Evolutionary conservation across 2,329 filamentous ascomycete species (phyloP).

Genomic region (Xylariales sp.): DNA sequence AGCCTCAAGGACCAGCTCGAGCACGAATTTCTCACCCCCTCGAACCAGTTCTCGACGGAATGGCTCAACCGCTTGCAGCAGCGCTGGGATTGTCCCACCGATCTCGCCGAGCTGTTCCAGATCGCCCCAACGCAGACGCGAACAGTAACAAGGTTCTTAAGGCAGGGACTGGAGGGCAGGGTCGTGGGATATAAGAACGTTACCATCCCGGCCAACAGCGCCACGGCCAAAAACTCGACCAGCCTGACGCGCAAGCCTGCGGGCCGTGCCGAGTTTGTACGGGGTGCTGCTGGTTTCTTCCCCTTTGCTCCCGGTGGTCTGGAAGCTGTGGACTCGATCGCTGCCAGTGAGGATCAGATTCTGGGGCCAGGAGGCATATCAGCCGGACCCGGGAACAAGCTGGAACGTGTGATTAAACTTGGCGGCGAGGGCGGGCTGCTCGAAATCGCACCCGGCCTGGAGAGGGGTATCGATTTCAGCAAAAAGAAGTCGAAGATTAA

Average conservation of each 20-base stretch:
- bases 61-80: conserved; percentile 91
- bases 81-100: conserved; percentile 76
- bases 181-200: conserved; percentile 94
- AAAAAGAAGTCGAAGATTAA: conserved; percentile 53
- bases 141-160: conserved; percentile 88
- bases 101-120: conserved; percentile 80
- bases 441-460: conserved; percentile 76
- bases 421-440: conserved; percentile 73
- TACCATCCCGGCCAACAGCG: conserved; percentile 82
- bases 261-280: conserved; percentile 82
- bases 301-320: conserved; percentile 90
- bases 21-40: conserved; percentile 72
- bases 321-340: conserved; percentile 80
- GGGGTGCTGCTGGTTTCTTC: conserved; percentile 89
- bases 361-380: conserved; percentile 44
- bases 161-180: conserved; percentile 85
- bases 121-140: conserved; percentile 88
- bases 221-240: conserved; percentile 92
- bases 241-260: conserved; percentile 84
- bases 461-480: conserved; percentile 69
- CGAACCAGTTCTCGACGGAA: conserved; percentile 70
- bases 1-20: conserved; percentile 69
- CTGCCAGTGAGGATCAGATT: conserved; percentile 75
- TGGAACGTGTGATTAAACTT: conserved; percentile 86
- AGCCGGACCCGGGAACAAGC: conserved; percentile 44